These are phyloP conservation scores for Daldinia childiae DNA, from an alignment of 495 filamentous ascomycete species.

Conservation along the genomic window DNA sequence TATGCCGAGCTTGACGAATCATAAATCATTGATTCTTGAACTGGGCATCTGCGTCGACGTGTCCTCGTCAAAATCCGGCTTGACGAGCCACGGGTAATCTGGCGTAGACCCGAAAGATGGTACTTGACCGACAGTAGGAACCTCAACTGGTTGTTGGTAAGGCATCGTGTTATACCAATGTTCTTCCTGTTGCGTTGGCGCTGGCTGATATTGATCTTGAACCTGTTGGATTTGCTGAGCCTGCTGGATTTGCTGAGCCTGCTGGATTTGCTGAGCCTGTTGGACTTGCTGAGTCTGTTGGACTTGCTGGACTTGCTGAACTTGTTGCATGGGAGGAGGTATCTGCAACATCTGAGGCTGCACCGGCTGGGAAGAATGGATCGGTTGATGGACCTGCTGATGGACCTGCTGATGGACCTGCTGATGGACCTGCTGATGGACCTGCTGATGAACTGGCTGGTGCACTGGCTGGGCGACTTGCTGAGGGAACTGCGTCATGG, in stretches of 20 bases:
- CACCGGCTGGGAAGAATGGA: conserved; percentile 40
- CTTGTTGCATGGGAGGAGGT: too few relatives aligned
- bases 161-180: conserved; percentile 56
- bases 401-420: conserved; percentile 45
- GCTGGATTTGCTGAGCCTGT: background rate
- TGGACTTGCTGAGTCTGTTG: conserved; percentile 25
- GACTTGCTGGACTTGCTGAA: conserved; percentile 9
- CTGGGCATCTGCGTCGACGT: conserved; percentile 58
- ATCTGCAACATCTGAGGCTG: conserved; percentile 26
- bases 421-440: conserved; percentile 21
- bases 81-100: conserved; percentile 53
- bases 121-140: conserved; percentile 51
- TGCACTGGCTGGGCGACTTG: conserved; percentile 46
- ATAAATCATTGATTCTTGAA: conserved; percentile 57
- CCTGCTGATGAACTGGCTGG: conserved; percentile 39
- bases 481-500: conserved; percentile 38
- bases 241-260: conserved; percentile 22
- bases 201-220: conserved; percentile 10
- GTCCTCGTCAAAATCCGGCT: conserved; percentile 57
- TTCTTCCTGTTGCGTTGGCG: conserved; percentile 44
- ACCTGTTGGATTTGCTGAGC: background rate
- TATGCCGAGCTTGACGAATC: conserved; percentile 18
- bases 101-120: conserved; percentile 48
- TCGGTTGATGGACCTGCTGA: conserved; percentile 38
- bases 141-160: conserved; percentile 57